These are phyloP conservation scores for Jacaranda mimosifolia DNA, from an alignment of 257 asterid genomes.

Conservation along the genomic window DNA sequence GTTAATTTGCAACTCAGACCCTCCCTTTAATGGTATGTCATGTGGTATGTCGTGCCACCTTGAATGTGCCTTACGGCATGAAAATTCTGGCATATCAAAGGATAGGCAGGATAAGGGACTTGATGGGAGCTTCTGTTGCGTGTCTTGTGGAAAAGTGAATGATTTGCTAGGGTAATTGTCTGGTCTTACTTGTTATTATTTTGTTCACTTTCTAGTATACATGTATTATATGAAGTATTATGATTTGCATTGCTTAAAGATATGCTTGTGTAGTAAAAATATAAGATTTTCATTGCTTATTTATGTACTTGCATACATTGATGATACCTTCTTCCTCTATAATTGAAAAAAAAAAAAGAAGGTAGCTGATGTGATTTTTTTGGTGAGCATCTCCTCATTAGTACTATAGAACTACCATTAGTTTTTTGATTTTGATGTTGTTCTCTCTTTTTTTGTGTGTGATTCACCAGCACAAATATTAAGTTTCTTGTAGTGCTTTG, in stretches of 20 bases:
- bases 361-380: not conserved
- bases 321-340: slow-evolving; percentile 10
- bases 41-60: slow-evolving; percentile 99
- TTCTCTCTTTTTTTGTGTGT: not conserved
- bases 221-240: not conserved
- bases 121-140: slow-evolving; percentile 86
- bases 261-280: not conserved
- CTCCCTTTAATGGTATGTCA: slow-evolving; percentile 74
- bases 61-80: slow-evolving; percentile 83
- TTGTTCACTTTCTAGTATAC: not conserved
- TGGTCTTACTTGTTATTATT: slow-evolving; percentile 23
- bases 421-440: not conserved
- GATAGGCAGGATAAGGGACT: slow-evolving; percentile 64
- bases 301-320: not conserved
- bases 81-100: slow-evolving; percentile 68
- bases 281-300: not conserved
- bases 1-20: slow-evolving; percentile 87
- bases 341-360: not conserved
- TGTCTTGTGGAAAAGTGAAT: slow-evolving; percentile 85
- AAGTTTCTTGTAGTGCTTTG: not conserved
- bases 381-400: not conserved
- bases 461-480: not conserved
- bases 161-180: slow-evolving; percentile 78
- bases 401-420: not conserved
- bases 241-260: slow-evolving; percentile 3